These are phyloP conservation scores for Priceomyces castillae DNA, from an alignment of 805 yeast genomes.

Conservation along the genomic window DNA sequence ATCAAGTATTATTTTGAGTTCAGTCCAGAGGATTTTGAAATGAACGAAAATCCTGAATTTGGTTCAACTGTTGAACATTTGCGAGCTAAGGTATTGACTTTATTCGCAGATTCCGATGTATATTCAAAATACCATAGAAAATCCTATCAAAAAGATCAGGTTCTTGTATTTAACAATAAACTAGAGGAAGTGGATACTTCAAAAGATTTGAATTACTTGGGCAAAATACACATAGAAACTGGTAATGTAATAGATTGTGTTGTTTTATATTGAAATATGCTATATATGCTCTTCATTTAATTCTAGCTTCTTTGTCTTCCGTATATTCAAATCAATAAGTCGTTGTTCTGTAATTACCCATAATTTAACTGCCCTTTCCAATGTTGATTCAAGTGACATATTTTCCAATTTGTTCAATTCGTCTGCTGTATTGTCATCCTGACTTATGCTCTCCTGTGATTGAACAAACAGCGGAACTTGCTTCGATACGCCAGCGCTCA, in stretches of 20 bases:
- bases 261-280: slow-evolving; percentile 7
- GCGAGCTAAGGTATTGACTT: slow-evolving; percentile 51
- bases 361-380: slow-evolving; percentile 55
- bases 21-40: slow-evolving; percentile 74
- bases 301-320: slow-evolving; percentile 21
- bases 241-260: slow-evolving; percentile 40
- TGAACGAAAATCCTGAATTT: slow-evolving; percentile 55
- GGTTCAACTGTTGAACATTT: slow-evolving; percentile 69
- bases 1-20: slow-evolving; percentile 70
- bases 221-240: slow-evolving; percentile 39
- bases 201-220: slow-evolving; percentile 29
- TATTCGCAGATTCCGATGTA: slow-evolving; percentile 46
- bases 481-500: slow-evolving; percentile 9
- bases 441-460: slow-evolving; percentile 9
- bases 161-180: slow-evolving; percentile 29
- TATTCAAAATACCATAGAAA: slow-evolving; percentile 16
- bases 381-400: slow-evolving; percentile 34
- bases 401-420: slow-evolving; percentile 20
- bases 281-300: slow-evolving; percentile 18
- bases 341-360: slow-evolving; percentile 67
- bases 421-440: slow-evolving; percentile 20
- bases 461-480: slow-evolving; percentile 1
- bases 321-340: slow-evolving; percentile 34
- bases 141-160: slow-evolving; percentile 13
- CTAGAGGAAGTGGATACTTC: slow-evolving; percentile 21